A percentile compares a stretch with the other conserved stretches of the same genome.
These are phyloP conservation scores for Chaetomium sp. DNA, from an alignment of 2,329 filamentous ascomycete genomes.

Conservation along the genomic window DNA sequence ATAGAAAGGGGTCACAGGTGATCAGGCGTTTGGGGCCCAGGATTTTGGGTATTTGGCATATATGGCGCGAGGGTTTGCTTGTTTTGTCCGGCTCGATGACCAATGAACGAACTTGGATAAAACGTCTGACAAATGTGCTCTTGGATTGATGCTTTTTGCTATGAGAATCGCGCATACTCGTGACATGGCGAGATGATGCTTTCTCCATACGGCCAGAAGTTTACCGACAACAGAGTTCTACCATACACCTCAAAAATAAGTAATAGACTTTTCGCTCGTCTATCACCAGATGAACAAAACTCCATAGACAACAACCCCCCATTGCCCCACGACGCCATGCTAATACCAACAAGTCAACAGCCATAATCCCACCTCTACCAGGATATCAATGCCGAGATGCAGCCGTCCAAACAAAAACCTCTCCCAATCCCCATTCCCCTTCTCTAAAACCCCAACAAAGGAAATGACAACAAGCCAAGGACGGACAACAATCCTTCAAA, in stretches of 20 bases:
- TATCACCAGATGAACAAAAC: neutral
- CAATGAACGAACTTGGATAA: neutral
- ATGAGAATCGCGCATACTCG: too few species aligned
- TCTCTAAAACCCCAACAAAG: too few species aligned
- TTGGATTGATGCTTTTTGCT: neutral
- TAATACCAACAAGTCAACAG: slow-evolving; percentile 3
- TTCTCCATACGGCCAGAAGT: too few species aligned
- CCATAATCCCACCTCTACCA: neutral
- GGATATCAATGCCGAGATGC: neutral
- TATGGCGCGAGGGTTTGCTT: slow-evolving; percentile 7
- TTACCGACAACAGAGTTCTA: too few species aligned
- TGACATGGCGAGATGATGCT: too few species aligned
- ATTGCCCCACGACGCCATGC: slow-evolving; percentile 8
- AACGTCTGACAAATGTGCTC: neutral
- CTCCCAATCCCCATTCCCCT: neutral
- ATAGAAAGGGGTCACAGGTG: neutral
- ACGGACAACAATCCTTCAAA: too few species aligned
- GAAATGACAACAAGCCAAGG: too few species aligned
- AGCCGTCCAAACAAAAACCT: slow-evolving; percentile 1
- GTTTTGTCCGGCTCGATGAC: neutral
- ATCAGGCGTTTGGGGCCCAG: slow-evolving; percentile 8
- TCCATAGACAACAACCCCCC: neutral
- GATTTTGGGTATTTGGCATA: slow-evolving; percentile 1
- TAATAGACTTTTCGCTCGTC: neutral
- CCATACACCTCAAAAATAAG: too few species aligned